A percentile compares a stretch with the other conserved stretches of the same genome.
Evolutionary conservation across 345 rosid species (phyloP).

Genomic region (Melaleuca quinquenervia): DNA sequence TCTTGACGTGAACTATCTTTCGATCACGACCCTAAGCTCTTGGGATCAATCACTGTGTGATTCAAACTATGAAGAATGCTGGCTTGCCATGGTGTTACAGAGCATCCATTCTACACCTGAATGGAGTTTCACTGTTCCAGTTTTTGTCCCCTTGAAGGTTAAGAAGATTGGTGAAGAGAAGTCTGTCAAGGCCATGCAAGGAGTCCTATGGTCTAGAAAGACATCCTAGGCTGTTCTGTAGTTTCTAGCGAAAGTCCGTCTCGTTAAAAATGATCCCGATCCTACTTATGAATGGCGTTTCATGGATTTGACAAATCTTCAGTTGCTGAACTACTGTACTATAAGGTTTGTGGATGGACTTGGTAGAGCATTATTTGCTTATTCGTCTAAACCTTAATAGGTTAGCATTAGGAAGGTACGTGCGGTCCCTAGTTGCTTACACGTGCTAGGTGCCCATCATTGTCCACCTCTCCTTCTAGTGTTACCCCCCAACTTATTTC

Average conservation of each 20-base stretch:
- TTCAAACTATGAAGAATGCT: slow-evolving; percentile 37
- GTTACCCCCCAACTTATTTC: background rate
- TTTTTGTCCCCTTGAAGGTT: slow-evolving; percentile 37
- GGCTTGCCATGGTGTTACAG: slow-evolving; percentile 54
- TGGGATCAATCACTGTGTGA: background rate
- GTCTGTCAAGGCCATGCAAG: slow-evolving; percentile 26
- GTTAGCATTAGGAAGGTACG: background rate
- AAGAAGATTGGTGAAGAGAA: slow-evolving; percentile 46
- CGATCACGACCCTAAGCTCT: too few relatives aligned
- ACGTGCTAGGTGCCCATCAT: background rate
- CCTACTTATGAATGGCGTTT: background rate
- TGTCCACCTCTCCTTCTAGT: background rate
- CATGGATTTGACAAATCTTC: background rate
- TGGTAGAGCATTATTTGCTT: background rate
- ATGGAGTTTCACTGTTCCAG: slow-evolving; percentile 37
- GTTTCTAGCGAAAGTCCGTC: background rate
- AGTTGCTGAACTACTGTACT: background rate
- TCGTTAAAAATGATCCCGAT: background rate
- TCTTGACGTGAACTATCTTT: too few relatives aligned
- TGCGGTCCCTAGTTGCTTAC: background rate
- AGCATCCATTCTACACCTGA: slow-evolving; percentile 22
- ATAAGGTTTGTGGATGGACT: background rate
- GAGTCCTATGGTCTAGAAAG: background rate
- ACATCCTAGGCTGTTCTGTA: background rate
- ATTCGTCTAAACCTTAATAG: background rate